Conservation (phyloP, 1,284 basidiomycete species). For the Albatrellus sp. region DNA sequence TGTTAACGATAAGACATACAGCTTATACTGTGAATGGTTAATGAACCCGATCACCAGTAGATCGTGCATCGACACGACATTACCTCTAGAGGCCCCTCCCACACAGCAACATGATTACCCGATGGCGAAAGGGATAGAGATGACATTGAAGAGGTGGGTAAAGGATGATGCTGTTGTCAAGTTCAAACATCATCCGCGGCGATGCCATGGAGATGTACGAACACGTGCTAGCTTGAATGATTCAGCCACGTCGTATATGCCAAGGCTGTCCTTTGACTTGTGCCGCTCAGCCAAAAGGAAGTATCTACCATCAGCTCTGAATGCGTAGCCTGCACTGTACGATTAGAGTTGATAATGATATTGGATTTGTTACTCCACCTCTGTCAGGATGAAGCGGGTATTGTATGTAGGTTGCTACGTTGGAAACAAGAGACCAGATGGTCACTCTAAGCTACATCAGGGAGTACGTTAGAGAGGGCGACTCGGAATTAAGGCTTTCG, state of each 20-base stretch:
- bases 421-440: conserved; percentile 66
- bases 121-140: conserved; percentile 75
- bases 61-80: conserved; percentile 3
- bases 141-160: conserved; percentile 65
- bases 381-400: conserved; percentile 67
- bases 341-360: neutral
- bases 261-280: conserved; percentile 73
- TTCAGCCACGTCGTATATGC: conserved; percentile 67
- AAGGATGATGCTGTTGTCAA: conserved; percentile 56
- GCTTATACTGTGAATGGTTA: conserved; percentile 50
- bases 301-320: conserved; percentile 69
- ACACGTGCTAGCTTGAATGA: conserved; percentile 62
- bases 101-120: conserved; percentile 70
- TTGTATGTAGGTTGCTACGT: conserved; percentile 63
- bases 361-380: conserved; percentile 28
- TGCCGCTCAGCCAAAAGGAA: conserved; percentile 77
- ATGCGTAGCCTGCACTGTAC: conserved; percentile 50
- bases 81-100: conserved; percentile 75
- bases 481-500: neutral
- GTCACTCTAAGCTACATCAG: conserved; percentile 58
- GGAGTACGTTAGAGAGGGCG: neutral
- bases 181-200: neutral
- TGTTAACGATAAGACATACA: conserved; percentile 63
- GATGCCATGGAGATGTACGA: conserved; percentile 1
- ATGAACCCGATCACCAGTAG: neutral